Percentiles rank a stretch among this genome's conserved stretches.
These are phyloP conservation scores for Tetramitus jugosus DNA, from an alignment of 208 protist species.

Conservation along the genomic window DNA sequence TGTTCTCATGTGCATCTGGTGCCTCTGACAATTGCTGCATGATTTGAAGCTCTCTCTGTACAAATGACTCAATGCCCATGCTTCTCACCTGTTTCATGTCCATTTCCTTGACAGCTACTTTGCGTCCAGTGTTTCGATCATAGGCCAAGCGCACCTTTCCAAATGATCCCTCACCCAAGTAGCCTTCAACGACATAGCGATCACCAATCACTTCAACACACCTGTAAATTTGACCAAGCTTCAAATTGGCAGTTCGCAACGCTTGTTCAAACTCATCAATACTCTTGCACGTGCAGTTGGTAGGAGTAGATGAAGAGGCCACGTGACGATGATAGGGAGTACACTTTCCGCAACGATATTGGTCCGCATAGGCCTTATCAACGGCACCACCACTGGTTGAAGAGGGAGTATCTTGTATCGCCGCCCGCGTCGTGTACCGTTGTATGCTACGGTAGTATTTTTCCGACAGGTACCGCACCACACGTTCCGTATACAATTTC, in stretches of 20 bases:
- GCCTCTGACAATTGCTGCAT: neutral
- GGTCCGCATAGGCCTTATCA: too few species aligned
- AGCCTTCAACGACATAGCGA: neutral
- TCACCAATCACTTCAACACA: neutral
- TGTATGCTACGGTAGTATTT: conserved; percentile 7
- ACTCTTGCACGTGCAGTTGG: too few species aligned
- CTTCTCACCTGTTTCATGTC: neutral
- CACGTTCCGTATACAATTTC: neutral
- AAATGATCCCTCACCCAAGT: conserved; percentile 1
- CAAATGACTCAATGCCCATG: neutral
- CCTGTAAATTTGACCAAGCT: neutral
- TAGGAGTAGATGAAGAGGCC: too few species aligned
- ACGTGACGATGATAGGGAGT: too few species aligned
- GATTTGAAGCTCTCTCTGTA: neutral
- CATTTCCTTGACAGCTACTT: neutral
- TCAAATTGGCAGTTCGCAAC: neutral
- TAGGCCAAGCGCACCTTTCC: neutral
- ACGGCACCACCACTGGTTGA: too few species aligned
- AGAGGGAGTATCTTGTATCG: conserved; percentile 2
- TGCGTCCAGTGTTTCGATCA: neutral
- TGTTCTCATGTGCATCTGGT: neutral
- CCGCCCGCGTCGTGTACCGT: neutral
- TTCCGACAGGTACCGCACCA: neutral
- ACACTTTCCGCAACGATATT: too few species aligned
- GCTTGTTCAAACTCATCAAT: too few species aligned